A percentile compares a stretch with the other conserved stretches of the same genome.
Conservation (phyloP, 176 grass and related monocot species). For the Avena sativa region DNA sequence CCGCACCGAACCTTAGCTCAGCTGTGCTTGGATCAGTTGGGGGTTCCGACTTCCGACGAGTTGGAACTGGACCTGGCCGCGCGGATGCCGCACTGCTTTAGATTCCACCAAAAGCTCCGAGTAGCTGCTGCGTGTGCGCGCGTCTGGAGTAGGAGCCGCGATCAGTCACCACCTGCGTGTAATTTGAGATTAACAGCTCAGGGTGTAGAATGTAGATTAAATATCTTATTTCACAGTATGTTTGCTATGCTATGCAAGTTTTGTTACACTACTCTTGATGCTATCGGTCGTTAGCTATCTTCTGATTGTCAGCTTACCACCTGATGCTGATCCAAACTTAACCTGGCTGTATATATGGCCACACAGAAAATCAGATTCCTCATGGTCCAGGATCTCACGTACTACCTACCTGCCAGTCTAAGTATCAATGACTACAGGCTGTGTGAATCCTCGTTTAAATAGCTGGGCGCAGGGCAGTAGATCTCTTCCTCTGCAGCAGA, state of each 20-base stretch:
- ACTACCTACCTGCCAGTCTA: not conserved
- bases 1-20: not conserved
- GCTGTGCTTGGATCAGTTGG: not conserved
- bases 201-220: not conserved
- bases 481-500: not conserved
- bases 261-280: not conserved
- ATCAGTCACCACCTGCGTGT: not conserved
- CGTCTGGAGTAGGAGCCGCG: not conserved
- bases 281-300: not conserved
- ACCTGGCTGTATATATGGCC: slow-evolving; percentile 16
- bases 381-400: not conserved
- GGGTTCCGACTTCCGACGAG: not conserved
- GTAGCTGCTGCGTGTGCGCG: too few species aligned
- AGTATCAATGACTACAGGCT: slow-evolving; percentile 15
- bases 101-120: not conserved
- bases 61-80: not conserved
- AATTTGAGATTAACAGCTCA: not conserved
- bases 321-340: slow-evolving; percentile 23
- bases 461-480: not conserved
- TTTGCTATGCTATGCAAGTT: not conserved
- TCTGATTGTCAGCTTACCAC: not conserved
- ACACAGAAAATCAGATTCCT: slow-evolving; percentile 2
- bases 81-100: not conserved
- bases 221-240: not conserved
- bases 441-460: not conserved